phyloP scores from a whole-genome alignment of 140 eudicot genomes.

The Anethum foeniculum region DNA sequence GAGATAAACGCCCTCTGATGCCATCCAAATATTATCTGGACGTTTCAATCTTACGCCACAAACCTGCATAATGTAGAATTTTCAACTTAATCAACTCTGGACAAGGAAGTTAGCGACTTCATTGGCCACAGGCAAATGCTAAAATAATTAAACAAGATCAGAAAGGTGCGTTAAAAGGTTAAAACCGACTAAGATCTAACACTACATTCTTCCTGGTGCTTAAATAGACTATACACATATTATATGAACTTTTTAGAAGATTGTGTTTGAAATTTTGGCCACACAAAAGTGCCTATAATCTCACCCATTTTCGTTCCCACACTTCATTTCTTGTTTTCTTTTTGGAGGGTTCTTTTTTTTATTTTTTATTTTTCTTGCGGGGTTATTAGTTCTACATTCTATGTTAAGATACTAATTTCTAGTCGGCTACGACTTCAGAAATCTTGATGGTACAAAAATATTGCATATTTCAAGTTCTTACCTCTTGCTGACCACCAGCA shows the following conservation, averaged over 20 bases:
- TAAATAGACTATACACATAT: not conserved
- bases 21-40: conserved; percentile 84
- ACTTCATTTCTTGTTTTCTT: not conserved
- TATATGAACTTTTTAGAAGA: too few species aligned
- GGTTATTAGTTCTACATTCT: not conserved
- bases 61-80: conserved; percentile 40
- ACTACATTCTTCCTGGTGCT: not conserved
- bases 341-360: not conserved
- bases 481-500: conserved; percentile 91
- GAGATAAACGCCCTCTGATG: conserved; percentile 83
- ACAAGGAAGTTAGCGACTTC: not conserved
- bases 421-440: not conserved
- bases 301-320: not conserved
- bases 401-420: not conserved
- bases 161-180: not conserved
- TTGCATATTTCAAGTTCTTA: not conserved
- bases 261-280: too few species aligned
- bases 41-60: conserved; percentile 78
- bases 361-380: not conserved
- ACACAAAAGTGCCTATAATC: not conserved
- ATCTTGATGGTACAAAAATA: not conserved
- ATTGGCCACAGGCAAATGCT: not conserved
- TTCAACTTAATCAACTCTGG: not conserved
- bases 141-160: not conserved
- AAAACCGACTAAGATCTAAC: not conserved